Percentiles rank a stretch among this genome's conserved stretches.
These are phyloP conservation scores for Sclerotinia sclerotiorum DNA, from an alignment of 2,329 filamentous ascomycete species.

Conservation along the genomic window DNA sequence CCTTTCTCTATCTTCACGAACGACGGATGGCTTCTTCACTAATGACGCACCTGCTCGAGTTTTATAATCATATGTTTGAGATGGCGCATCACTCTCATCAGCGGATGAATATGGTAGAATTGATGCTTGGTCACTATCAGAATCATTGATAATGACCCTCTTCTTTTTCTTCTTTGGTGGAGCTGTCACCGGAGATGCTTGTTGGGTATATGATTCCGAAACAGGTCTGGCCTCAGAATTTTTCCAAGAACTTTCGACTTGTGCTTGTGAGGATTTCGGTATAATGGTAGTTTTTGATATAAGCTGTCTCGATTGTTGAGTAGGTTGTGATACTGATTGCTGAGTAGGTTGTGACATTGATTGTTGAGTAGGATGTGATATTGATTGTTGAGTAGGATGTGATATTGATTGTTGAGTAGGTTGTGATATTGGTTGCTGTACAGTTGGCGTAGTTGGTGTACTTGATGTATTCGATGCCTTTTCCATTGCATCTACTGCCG, in stretches of 20 bases:
- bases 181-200: background rate
- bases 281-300: slow-evolving; percentile 10
- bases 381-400: slow-evolving; percentile 16
- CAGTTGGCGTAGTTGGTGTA: slow-evolving; percentile 24
- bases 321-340: background rate
- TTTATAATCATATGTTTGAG: slow-evolving; percentile 26
- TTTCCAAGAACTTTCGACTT: slow-evolving; percentile 14
- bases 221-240: background rate
- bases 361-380: slow-evolving; percentile 25
- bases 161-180: slow-evolving; percentile 32
- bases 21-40: slow-evolving; percentile 47
- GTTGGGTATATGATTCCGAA: background rate
- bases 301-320: slow-evolving; percentile 21
- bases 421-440: slow-evolving; percentile 22
- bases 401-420: slow-evolving; percentile 25
- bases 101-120: slow-evolving; percentile 37
- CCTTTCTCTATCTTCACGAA: slow-evolving; percentile 48
- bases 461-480: background rate
- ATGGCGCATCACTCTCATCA: slow-evolving; percentile 35
- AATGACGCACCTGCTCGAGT: slow-evolving; percentile 33
- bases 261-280: slow-evolving; percentile 16
- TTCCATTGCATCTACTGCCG: slow-evolving; percentile 45
- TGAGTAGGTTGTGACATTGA: slow-evolving; percentile 1
- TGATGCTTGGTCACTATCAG: slow-evolving; percentile 34
- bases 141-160: slow-evolving; percentile 32